These are phyloP conservation scores for Cutaneotrichosporon cutaneum DNA, from an alignment of 1,284 basidiomycete genomes.

Conservation along the genomic window DNA sequence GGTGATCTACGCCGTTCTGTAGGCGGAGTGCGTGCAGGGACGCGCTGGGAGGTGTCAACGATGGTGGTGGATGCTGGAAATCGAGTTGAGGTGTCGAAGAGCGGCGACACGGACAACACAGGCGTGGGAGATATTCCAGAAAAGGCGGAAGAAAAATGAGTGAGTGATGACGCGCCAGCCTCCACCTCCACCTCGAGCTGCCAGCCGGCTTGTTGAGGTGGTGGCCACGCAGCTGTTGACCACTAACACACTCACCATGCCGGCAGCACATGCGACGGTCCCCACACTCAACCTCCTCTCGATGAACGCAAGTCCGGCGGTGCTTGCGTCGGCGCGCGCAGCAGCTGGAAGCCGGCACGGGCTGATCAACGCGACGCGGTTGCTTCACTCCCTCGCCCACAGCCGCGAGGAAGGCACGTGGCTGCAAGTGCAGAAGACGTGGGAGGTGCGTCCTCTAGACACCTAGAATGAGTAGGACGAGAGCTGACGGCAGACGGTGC, in stretches of 20 bases:
- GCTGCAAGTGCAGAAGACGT: conserved; percentile 44
- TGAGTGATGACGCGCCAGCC: conserved; percentile 5
- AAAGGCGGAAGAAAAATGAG: neutral
- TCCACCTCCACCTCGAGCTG: neutral
- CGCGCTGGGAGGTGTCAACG: conserved; percentile 4
- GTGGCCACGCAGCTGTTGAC: neutral
- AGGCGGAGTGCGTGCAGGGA: neutral
- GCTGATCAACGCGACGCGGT: conserved; percentile 46
- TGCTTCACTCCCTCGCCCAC: conserved; percentile 41
- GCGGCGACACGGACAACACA: neutral
- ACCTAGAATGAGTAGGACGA: no score
- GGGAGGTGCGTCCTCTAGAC: conserved; percentile 32
- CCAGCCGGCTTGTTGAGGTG: neutral
- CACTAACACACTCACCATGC: neutral
- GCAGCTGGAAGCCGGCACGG: conserved; percentile 42
- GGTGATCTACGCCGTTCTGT: no score
- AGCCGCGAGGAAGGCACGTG: conserved; percentile 21
- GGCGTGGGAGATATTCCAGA: neutral
- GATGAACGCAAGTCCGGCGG: conserved; percentile 34
- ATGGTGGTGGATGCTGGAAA: conserved; percentile 3
- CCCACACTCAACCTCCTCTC: conserved; percentile 23
- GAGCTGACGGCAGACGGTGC: conserved; percentile 32
- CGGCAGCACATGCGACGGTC: conserved; percentile 10
- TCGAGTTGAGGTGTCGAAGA: neutral
- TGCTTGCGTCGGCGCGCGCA: conserved; percentile 29